These are phyloP conservation scores for Tetracladium setigerum DNA, from an alignment of 495 filamentous ascomycete genomes.

Conservation along the genomic window DNA sequence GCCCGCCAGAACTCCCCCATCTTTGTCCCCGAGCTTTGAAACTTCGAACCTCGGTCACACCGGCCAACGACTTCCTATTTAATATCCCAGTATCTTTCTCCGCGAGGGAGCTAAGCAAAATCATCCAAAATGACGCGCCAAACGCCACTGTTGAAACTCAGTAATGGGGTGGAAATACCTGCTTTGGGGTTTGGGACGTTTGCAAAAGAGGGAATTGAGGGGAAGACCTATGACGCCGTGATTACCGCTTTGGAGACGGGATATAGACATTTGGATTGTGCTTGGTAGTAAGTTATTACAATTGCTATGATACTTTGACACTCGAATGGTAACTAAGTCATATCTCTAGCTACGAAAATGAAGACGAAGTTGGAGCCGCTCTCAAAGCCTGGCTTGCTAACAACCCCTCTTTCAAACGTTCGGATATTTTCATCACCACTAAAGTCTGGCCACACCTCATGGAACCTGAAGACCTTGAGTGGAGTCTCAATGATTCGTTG, in stretches of 20 bases:
- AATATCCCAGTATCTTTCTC: neutral
- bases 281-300: slow-evolving; percentile 36
- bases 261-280: slow-evolving; percentile 65
- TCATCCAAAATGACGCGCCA: neutral
- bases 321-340: neutral
- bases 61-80: too few relatives aligned
- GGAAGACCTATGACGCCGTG: slow-evolving; percentile 52
- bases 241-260: slow-evolving; percentile 46
- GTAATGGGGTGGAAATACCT: slow-evolving; percentile 54
- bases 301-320: neutral
- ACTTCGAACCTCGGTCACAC: too few relatives aligned
- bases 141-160: slow-evolving; percentile 41
- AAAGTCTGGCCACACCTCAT: slow-evolving; percentile 62
- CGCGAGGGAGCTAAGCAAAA: too few relatives aligned
- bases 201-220: slow-evolving; percentile 47
- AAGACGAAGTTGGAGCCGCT: slow-evolving; percentile 67
- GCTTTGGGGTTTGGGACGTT: slow-evolving; percentile 61
- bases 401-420: slow-evolving; percentile 39
- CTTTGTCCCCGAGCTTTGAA: too few relatives aligned
- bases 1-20: too few relatives aligned
- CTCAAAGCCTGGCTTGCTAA: slow-evolving; percentile 47
- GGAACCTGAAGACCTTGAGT: slow-evolving; percentile 45
- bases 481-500: slow-evolving; percentile 58
- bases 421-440: slow-evolving; percentile 56
- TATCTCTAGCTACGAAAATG: slow-evolving; percentile 52